Conservation (phyloP, 1,139 yeast genomes). For the Ogataea hybrid region DNA sequence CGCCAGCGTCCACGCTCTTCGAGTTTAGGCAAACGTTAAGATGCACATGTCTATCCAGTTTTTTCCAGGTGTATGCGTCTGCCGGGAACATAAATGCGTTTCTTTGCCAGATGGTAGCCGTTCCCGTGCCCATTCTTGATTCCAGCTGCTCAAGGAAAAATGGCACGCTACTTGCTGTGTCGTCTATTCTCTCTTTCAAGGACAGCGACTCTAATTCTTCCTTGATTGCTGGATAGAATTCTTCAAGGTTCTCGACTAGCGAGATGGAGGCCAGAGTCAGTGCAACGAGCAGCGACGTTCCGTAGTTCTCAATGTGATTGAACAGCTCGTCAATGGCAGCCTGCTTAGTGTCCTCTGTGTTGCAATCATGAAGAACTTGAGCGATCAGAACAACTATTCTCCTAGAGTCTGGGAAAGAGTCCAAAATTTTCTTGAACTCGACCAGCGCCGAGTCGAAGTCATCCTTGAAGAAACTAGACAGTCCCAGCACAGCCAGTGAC, state of each 20-base stretch:
- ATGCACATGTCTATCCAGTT: slow-evolving; percentile 52
- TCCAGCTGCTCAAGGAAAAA: slow-evolving; percentile 55
- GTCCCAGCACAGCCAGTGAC: slow-evolving; percentile 65
- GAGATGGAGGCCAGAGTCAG: slow-evolving; percentile 81
- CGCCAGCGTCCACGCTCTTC: slow-evolving; percentile 47
- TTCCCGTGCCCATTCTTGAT: slow-evolving; percentile 30
- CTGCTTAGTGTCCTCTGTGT: slow-evolving; percentile 66
- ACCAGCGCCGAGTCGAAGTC: slow-evolving; percentile 65
- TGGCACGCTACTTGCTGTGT: slow-evolving; percentile 56
- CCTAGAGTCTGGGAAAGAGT: slow-evolving; percentile 50
- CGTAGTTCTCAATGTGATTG: slow-evolving; percentile 58
- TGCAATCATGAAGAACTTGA: slow-evolving; percentile 75
- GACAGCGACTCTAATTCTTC: slow-evolving; percentile 62
- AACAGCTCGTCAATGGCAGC: slow-evolving; percentile 77
- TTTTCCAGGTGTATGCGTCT: slow-evolving; percentile 66
- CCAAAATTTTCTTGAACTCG: slow-evolving; percentile 62
- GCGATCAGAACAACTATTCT: slow-evolving; percentile 71
- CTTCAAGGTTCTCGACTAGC: slow-evolving; percentile 57
- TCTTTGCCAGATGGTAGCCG: slow-evolving; percentile 55
- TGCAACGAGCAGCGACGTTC: slow-evolving; percentile 63
- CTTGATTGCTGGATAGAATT: slow-evolving; percentile 59
- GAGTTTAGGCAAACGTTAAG: slow-evolving; percentile 48
- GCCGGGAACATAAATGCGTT: slow-evolving; percentile 74
- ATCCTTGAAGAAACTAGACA: slow-evolving; percentile 60
- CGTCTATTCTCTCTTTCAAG: slow-evolving; percentile 44